These are phyloP conservation scores for Candida yuanshanica DNA, from an alignment of 805 yeast genomes.

Conservation along the genomic window DNA sequence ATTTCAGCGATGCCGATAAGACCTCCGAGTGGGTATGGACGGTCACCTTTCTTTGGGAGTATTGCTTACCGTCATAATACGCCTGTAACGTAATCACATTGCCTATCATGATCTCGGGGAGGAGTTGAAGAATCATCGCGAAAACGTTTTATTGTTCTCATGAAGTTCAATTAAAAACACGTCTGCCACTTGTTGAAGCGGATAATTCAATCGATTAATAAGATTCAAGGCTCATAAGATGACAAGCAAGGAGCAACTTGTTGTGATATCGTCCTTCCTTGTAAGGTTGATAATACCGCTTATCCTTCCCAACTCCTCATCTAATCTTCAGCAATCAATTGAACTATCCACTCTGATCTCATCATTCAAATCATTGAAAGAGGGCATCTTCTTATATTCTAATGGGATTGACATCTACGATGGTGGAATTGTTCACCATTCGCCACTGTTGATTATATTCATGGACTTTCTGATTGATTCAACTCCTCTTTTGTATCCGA, in stretches of 20 bases:
- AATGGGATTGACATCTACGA: constrained; percentile 62
- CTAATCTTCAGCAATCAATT: constrained; percentile 32
- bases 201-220: no score
- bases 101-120: no score
- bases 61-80: no score
- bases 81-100: no score
- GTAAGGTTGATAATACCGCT: constrained; percentile 15
- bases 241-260: constrained; percentile 1
- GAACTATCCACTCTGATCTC: constrained; percentile 70
- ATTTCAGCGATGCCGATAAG: no score
- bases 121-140: no score
- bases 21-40: no score
- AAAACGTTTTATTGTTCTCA: no score
- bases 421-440: constrained; percentile 85
- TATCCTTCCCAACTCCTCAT: constrained; percentile 14
- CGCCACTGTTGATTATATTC: constrained; percentile 62
- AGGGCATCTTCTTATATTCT: constrained; percentile 57
- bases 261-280: constrained; percentile 10
- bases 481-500: constrained; percentile 43
- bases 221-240: no score
- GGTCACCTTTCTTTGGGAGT: no score
- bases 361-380: constrained; percentile 58
- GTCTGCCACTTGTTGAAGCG: no score
- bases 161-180: no score
- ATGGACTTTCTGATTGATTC: constrained; percentile 28